Base-by-base conservation (phyloP, 225 moss, liverwort and hornwort species). In the Antitrichia curtipendula region DNA sequence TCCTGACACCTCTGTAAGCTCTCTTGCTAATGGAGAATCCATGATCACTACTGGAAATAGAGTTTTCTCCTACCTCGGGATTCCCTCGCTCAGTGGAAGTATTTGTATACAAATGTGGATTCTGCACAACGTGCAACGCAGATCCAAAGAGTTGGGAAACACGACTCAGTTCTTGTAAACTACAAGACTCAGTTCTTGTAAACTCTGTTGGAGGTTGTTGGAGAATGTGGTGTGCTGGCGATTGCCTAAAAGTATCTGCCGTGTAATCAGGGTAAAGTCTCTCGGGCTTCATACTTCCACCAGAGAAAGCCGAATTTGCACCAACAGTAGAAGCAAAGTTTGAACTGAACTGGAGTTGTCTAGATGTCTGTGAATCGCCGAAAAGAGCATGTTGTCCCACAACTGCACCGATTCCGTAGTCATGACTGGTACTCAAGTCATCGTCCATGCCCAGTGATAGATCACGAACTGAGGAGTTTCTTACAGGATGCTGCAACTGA, bases 1-100 rank as follows among this genome's bases (percentile, higher is more conserved):
- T 95, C 91, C 97, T 91, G 38, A 98, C 96, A 22, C 97, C 97
- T 91, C 95, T 91, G 84, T 96, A 96, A 22, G 90, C 86, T 85
- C 93, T 88, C 69, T 92, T 95, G 54, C 50, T 57, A 19, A 56
- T 85, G 38, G 80, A 83, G 31, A 86, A 52, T 20, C 62, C 90
- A 19, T 11, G 72, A 43, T 61, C 60, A 43, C 19, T 75, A 13
- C 83, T 75, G 72, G 45, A 88, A 28, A 52, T 38, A 70, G 53
- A 20, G 36, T 9, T 29, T 50, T 38, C 12, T 40, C 13, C 69
- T 29, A 16, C 29, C 16, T 82, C 54, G 29, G 53, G n/a, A 49
- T 28, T 83, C 22, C 34, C 73, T 22, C 52, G 28, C 49, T 88
- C 83, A 27, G 19, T 22, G 21, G 80, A 84, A 27, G n/a, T 18